Percentiles rank a stretch among this genome's conserved stretches.
Evolutionary conservation across 306 rosid species (phyloP).

Genomic region (Rosa rugosa): DNA sequence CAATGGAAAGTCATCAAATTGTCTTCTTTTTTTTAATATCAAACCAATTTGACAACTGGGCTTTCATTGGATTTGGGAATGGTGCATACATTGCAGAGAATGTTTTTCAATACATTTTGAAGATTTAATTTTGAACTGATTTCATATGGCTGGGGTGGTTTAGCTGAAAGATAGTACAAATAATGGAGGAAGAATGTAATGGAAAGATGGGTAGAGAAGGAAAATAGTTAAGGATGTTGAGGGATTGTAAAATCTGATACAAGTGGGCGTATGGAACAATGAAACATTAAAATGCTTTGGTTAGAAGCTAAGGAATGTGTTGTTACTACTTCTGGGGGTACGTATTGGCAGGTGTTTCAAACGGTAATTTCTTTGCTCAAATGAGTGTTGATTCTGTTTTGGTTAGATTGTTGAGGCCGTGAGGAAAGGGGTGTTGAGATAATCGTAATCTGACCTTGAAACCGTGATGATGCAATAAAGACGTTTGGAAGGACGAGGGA

Average conservation of each 20-base stretch:
- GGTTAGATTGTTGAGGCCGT: too few relatives aligned
- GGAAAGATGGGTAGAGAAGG: background rate
- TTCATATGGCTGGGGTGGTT: background rate
- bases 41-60: slow-evolving; percentile 6
- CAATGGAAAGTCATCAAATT: background rate
- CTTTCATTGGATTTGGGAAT: background rate
- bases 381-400: too few relatives aligned
- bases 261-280: too few relatives aligned
- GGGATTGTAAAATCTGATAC: background rate
- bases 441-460: background rate
- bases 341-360: too few relatives aligned
- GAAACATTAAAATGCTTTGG: too few relatives aligned
- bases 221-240: background rate
- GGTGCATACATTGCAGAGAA: background rate
- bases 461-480: background rate
- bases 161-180: background rate
- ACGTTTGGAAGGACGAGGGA: background rate
- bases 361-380: too few relatives aligned
- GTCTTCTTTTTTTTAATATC: background rate
- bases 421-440: background rate
- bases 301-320: background rate
- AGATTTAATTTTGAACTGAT: background rate
- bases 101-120: background rate
- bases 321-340: too few relatives aligned
- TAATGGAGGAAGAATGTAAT: background rate